These are phyloP conservation scores for Elaeis guineensis DNA, from an alignment of 176 grass and related monocot species.

Conservation along the genomic window DNA sequence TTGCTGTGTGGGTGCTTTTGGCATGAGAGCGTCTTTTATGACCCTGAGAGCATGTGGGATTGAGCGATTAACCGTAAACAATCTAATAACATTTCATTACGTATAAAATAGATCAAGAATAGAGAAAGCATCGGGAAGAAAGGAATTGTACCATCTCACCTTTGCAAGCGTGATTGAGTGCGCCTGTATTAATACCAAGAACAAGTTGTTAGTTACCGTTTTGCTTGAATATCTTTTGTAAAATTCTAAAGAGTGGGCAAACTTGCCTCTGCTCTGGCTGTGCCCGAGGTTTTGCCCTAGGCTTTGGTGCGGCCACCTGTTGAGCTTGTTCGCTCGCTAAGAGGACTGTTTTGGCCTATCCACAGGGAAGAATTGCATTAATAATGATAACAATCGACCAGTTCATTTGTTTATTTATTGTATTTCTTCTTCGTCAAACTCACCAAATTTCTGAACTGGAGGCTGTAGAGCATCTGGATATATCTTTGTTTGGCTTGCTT, in stretches of 20 bases:
- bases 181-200: conserved; percentile 50
- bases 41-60: conserved; percentile 29
- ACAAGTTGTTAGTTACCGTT: conserved; percentile 32
- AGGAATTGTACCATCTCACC: conserved; percentile 18
- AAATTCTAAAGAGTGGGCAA: conserved; percentile 40
- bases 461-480: conserved; percentile 73
- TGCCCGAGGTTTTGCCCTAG: conserved; percentile 2
- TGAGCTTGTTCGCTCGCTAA: conserved; percentile 16
- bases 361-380: not conserved
- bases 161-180: conserved; percentile 46
- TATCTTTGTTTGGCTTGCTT: conserved; percentile 52
- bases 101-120: no score
- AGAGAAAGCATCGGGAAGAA: no score
- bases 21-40: conserved; percentile 24
- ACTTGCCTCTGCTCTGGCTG: conserved; percentile 50
- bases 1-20: conserved; percentile 6
- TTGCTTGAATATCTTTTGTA: conserved; percentile 33
- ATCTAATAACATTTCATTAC: not conserved
- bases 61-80: not conserved
- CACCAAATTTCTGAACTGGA: conserved; percentile 73
- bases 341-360: conserved; percentile 42
- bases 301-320: conserved; percentile 4
- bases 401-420: not conserved
- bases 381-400: no score
- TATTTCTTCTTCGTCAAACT: conserved; percentile 7